These are phyloP conservation scores for Mycoemilia scoparia DNA, from an alignment of 192 early-diverging fungal species.

Conservation along the genomic window DNA sequence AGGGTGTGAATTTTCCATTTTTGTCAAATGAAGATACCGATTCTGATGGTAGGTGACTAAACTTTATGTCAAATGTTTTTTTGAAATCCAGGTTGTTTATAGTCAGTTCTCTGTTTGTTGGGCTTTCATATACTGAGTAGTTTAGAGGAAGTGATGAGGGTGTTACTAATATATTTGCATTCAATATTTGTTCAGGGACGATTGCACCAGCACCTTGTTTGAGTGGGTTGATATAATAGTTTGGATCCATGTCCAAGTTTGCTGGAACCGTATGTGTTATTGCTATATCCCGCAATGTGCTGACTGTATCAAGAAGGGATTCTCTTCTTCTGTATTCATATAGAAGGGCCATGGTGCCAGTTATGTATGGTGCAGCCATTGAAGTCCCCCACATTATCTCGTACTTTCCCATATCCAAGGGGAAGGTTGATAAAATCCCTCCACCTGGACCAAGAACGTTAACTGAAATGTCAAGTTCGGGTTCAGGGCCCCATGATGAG, in stretches of 20 bases:
- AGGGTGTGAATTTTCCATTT: conserved; percentile 27
- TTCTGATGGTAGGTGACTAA: no score
- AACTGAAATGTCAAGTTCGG: conserved; percentile 39
- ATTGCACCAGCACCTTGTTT: conserved; percentile 51
- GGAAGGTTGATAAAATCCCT: conserved; percentile 47
- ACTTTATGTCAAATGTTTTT: no score
- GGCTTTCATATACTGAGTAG: conserved; percentile 10
- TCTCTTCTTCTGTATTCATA: conserved; percentile 14
- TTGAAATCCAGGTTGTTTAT: no score
- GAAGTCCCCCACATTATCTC: conserved; percentile 49
- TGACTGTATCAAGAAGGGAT: conserved; percentile 32
- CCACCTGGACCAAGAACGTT: conserved; percentile 48
- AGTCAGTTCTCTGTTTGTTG: conserved; percentile 7
- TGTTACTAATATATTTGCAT: conserved; percentile 24
- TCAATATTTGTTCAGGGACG: conserved; percentile 41
- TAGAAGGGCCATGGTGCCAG: conserved; percentile 48
- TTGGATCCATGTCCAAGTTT: no score
- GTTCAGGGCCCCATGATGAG: conserved; percentile 45
- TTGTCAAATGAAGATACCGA: conserved; percentile 23
- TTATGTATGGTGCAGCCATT: conserved; percentile 62
- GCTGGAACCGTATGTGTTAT: no score
- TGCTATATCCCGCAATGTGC: conserved; percentile 13
- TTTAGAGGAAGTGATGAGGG: conserved; percentile 37
- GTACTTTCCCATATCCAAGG: conserved; percentile 17
- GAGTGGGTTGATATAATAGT: conserved; percentile 23